Evolutionary conservation across 139 green algal species (phyloP).

Genomic region (Chlorella vulgaris): DNA sequence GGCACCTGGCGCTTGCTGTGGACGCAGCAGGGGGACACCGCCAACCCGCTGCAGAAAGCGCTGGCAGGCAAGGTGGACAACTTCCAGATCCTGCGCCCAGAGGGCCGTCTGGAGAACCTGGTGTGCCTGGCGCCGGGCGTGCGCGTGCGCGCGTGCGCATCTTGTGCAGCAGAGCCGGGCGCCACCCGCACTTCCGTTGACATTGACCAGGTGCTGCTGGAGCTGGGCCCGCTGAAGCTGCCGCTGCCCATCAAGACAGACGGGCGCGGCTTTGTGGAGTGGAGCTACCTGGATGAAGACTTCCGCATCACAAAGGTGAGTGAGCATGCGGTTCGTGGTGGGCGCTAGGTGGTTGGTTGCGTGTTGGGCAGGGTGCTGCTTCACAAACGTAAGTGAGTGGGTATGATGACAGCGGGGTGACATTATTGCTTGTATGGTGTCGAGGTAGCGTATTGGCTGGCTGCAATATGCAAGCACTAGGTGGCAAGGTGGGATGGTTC

Average conservation of each 20-base stretch:
- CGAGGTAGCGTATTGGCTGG: no score
- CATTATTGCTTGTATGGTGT: no score
- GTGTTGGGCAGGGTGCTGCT: no score
- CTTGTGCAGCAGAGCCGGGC: constrained; percentile 34
- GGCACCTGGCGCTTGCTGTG: constrained; percentile 79
- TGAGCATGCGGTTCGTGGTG: neutral
- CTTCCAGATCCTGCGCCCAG: constrained; percentile 70
- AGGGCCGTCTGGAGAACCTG: constrained; percentile 65
- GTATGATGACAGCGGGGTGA: no score
- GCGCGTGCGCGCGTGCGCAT: constrained; percentile 60
- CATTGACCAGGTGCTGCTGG: constrained; percentile 52
- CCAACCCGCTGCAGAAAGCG: constrained; percentile 70
- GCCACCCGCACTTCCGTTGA: constrained; percentile 55
- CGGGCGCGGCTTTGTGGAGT: constrained; percentile 75
- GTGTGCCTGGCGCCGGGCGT: constrained; percentile 60
- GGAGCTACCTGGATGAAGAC: constrained; percentile 79
- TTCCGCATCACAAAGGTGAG: constrained; percentile 62
- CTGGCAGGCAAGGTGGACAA: constrained; percentile 44
- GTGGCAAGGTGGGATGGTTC: no score
- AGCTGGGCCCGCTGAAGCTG: constrained; percentile 50
- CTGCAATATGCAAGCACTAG: no score
- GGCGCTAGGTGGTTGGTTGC: no score
- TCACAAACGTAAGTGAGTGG: no score
- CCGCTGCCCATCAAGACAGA: constrained; percentile 41
- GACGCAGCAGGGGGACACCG: constrained; percentile 66